These are phyloP conservation scores for Pyricularia sp. DNA, from an alignment of 2,329 filamentous ascomycete species.

Conservation along the genomic window DNA sequence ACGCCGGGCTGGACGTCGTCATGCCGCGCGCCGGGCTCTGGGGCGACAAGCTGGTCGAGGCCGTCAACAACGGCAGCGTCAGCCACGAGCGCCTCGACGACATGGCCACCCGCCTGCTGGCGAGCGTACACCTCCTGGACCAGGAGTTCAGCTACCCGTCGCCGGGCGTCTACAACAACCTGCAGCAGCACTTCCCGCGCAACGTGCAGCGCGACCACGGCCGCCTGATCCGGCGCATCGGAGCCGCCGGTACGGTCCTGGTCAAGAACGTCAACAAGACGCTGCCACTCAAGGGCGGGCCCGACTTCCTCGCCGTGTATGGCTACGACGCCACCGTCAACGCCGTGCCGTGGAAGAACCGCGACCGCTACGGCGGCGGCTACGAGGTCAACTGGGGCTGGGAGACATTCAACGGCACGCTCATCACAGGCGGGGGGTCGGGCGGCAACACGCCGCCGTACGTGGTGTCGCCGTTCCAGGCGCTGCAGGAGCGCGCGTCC, in stretches of 20 bases:
- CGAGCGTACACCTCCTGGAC: constrained; percentile 27
- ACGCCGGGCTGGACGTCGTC: constrained; percentile 59
- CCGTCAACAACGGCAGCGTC: constrained; percentile 69
- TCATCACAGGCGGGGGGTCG: constrained; percentile 41
- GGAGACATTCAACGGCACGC: constrained; percentile 42
- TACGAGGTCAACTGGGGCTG: constrained; percentile 35
- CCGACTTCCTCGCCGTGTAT: constrained; percentile 47
- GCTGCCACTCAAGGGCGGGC: constrained; percentile 31
- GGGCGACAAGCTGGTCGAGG: constrained; percentile 61
- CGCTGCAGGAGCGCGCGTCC: constrained; percentile 43
- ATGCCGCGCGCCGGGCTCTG: constrained; percentile 50
- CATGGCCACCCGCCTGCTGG: constrained; percentile 61
- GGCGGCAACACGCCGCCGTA: constrained; percentile 41
- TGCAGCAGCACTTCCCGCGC: constrained; percentile 54
- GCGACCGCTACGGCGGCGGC: constrained; percentile 26
- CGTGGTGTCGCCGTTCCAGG: constrained; percentile 38
- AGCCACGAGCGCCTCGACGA: constrained; percentile 64
- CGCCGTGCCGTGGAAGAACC: constrained; percentile 35
- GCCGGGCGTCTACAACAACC: constrained; percentile 36
- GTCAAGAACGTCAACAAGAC: constrained; percentile 55
- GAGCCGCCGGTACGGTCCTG: constrained; percentile 46
- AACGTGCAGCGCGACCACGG: constrained; percentile 43
- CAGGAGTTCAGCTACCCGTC: constrained; percentile 16
- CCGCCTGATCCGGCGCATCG: constrained; percentile 38
- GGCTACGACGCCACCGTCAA: constrained; percentile 51